A percentile compares a stretch with the other conserved stretches of the same genome.
These are phyloP conservation scores for Lodderomyces orthopsilosis DNA, from an alignment of 1,139 yeast species.

Conservation along the genomic window DNA sequence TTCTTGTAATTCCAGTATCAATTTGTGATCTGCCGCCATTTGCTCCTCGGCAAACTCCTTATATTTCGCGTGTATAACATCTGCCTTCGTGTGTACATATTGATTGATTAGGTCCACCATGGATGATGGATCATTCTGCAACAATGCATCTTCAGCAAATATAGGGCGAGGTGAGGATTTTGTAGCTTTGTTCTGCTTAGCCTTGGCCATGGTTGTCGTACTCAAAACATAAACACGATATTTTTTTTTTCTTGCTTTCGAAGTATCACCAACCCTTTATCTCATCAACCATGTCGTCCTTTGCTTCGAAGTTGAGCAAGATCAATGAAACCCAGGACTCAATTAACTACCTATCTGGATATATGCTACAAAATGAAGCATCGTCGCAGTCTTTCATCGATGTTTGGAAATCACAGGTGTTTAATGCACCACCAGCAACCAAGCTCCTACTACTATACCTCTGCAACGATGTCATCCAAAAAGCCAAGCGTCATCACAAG, in stretches of 20 bases:
- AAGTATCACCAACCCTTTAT: no score
- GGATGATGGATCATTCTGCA: conserved; percentile 24
- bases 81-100: conserved; percentile 36
- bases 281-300: conserved; percentile 15
- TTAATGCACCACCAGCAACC: conserved; percentile 29
- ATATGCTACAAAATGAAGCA: conserved; percentile 73
- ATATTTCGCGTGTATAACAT: conserved; percentile 30
- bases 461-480: conserved; percentile 83
- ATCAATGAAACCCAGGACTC: conserved; percentile 81
- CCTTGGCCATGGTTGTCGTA: neutral
- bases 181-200: neutral
- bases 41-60: conserved; percentile 27
- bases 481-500: conserved; percentile 64
- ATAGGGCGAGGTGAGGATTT: conserved; percentile 8
- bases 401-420: conserved; percentile 55
- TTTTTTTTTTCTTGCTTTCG: conserved; percentile 6
- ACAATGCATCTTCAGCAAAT: conserved; percentile 34
- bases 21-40: conserved; percentile 26
- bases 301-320: conserved; percentile 54
- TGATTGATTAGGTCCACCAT: conserved; percentile 32
- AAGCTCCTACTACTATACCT: conserved; percentile 64
- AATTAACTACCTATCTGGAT: conserved; percentile 78
- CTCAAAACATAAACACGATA: conserved; percentile 1
- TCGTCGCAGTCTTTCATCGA: conserved; percentile 39
- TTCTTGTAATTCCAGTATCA: conserved; percentile 25